Percentiles rank a stretch among this genome's conserved stretches.
Conservation (phyloP, 179 eudicot genomes). For the Spergularia azorica region DNA sequence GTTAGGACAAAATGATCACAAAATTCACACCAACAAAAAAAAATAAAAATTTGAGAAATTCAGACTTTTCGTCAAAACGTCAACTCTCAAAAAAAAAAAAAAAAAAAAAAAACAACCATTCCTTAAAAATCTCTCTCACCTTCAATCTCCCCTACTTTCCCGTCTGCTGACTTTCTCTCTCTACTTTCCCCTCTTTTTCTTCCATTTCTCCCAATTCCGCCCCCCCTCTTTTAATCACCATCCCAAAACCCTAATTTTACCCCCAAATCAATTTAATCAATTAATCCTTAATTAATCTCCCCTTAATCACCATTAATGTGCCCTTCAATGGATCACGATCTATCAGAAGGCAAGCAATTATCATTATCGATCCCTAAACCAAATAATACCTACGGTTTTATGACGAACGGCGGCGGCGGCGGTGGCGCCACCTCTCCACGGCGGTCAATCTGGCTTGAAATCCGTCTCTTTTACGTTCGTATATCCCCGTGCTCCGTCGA, state of each 20-base stretch:
- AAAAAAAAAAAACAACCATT: background rate
- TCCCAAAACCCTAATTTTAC: conserved; percentile 25
- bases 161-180: background rate
- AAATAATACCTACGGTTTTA: conserved; percentile 23
- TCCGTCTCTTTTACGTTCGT: conserved; percentile 71
- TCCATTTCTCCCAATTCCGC: background rate
- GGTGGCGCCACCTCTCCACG: conserved; percentile 24
- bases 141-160: background rate
- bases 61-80: background rate
- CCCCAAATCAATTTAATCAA: no score
- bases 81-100: background rate
- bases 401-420: conserved; percentile 15
- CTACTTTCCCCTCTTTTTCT: background rate
- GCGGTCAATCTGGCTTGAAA: conserved; percentile 52
- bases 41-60: no score
- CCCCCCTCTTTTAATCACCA: conserved; percentile 5
- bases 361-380: conserved; percentile 7
- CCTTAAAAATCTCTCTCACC: conserved; percentile 20
- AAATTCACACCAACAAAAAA: no score
- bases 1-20: no score
- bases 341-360: background rate
- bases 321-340: conserved; percentile 20
- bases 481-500: conserved; percentile 59
- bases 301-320: background rate
- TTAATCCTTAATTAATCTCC: background rate